Evolutionary conservation across 2,329 filamentous ascomycete genomes (phyloP).

Genomic region (Hypoxylon rubiginosum): DNA sequence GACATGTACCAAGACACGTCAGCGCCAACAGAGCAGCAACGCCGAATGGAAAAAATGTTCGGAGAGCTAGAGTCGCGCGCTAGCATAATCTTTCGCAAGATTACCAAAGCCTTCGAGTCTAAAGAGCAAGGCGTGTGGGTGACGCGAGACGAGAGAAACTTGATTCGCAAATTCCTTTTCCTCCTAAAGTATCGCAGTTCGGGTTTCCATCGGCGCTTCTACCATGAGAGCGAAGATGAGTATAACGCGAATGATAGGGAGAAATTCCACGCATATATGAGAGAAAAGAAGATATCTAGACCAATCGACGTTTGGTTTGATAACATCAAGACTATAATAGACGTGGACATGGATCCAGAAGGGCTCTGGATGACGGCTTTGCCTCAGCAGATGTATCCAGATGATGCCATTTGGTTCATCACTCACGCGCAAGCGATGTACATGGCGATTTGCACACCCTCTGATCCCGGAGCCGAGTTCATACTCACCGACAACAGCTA

Average conservation of each 20-base stretch:
- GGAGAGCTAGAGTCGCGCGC: slow-evolving; percentile 43
- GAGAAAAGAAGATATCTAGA: slow-evolving; percentile 36
- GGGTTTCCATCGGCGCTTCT: slow-evolving; percentile 50
- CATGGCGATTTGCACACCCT: slow-evolving; percentile 50
- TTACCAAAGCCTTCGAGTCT: slow-evolving; percentile 37
- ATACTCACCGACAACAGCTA: slow-evolving; percentile 40
- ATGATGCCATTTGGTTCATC: slow-evolving; percentile 46
- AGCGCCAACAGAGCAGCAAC: slow-evolving; percentile 39
- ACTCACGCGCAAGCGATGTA: slow-evolving; percentile 43
- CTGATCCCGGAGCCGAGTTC: slow-evolving; percentile 31
- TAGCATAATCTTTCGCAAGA: slow-evolving; percentile 36
- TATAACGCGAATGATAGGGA: slow-evolving; percentile 52
- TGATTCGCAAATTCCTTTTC: slow-evolving; percentile 61
- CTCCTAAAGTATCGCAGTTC: slow-evolving; percentile 60
- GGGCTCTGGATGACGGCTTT: slow-evolving; percentile 41
- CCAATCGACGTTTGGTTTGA: slow-evolving; percentile 52
- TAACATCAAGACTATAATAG: slow-evolving; percentile 46
- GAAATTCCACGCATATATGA: slow-evolving; percentile 45
- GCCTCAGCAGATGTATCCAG: slow-evolving; percentile 40
- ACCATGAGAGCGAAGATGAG: slow-evolving; percentile 49
- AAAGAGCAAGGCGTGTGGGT: slow-evolving; percentile 27
- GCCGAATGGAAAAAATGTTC: slow-evolving; percentile 45
- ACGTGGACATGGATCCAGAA: slow-evolving; percentile 47
- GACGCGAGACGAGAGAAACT: slow-evolving; percentile 47
- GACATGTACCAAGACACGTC: slow-evolving; percentile 49